Evolutionary conservation across 2,329 filamentous ascomycete species (phyloP).

Genomic region (Aspergillus proliferans): DNA sequence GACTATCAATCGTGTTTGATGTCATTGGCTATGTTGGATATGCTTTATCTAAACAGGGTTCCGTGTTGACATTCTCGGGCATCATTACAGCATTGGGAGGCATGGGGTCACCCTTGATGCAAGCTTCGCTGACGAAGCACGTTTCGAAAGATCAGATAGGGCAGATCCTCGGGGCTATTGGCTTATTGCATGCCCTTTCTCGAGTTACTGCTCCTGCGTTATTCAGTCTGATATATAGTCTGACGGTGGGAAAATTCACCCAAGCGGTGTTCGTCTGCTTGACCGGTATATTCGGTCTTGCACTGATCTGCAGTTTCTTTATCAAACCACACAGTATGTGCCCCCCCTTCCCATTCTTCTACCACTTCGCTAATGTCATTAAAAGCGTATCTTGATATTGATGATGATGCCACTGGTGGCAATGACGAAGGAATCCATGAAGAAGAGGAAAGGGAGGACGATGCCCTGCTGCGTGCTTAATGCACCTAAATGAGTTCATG

Average conservation of each 20-base stretch:
- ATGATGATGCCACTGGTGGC: neutral
- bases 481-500: no score
- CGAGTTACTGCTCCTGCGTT: conserved; percentile 72
- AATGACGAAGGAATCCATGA: neutral
- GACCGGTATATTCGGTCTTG: conserved; percentile 58
- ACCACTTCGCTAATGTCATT: neutral
- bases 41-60: conserved; percentile 55
- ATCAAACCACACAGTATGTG: conserved; percentile 68
- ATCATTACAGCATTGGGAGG: conserved; percentile 72
- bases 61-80: conserved; percentile 65
- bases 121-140: conserved; percentile 83
- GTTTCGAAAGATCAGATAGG: conserved; percentile 76
- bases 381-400: neutral
- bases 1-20: conserved; percentile 69
- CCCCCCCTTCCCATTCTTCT: neutral
- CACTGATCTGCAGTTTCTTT: conserved; percentile 62
- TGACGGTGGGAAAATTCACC: conserved; percentile 69
- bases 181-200: conserved; percentile 75
- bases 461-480: neutral
- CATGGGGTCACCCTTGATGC: conserved; percentile 76
- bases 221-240: conserved; percentile 80
- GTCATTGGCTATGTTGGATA: conserved; percentile 71
- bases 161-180: conserved; percentile 80
- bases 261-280: conserved; percentile 80
- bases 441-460: neutral